Evolutionary conservation across 164 flowering plant species (phyloP).

Genomic region (Saururus chinensis): DNA sequence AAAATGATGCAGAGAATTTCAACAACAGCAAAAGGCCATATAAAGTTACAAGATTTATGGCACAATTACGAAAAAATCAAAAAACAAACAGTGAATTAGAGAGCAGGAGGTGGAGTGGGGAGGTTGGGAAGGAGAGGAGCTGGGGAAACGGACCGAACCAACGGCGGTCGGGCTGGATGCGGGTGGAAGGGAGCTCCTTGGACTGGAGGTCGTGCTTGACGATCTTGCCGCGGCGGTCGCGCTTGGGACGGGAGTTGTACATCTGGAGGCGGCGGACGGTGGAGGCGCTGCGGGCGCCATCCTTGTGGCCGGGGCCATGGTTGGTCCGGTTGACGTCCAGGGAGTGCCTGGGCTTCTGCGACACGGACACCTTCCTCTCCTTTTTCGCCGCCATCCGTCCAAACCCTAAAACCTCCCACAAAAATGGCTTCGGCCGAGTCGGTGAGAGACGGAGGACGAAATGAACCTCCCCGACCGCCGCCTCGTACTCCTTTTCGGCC

Average conservation of each 20-base stretch:
- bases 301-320: slow-evolving; percentile 15
- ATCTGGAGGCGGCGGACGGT: slow-evolving; percentile 95
- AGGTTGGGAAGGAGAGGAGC: not conserved
- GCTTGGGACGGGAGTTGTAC: slow-evolving; percentile 70
- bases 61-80: too few species aligned
- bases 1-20: too few species aligned
- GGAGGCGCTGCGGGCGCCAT: slow-evolving; percentile 47
- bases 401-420: not conserved
- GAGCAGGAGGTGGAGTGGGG: too few species aligned
- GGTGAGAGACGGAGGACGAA: not conserved
- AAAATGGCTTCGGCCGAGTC: not conserved
- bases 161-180: slow-evolving; percentile 88
- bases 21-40: not conserved
- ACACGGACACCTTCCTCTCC: slow-evolving; percentile 53
- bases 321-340: slow-evolving; percentile 56
- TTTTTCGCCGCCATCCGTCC: slow-evolving; percentile 42
- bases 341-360: slow-evolving; percentile 93
- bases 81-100: not conserved
- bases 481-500: too few species aligned
- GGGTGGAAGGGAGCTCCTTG: slow-evolving; percentile 59
- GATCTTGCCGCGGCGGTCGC: slow-evolving; percentile 51
- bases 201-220: slow-evolving; percentile 69
- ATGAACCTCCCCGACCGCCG: too few species aligned
- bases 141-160: slow-evolving; percentile 64
- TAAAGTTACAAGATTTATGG: too few species aligned